phyloP scores from a whole-genome alignment of 1,284 basidiomycete genomes.

The Rhodofomes roseus region DNA sequence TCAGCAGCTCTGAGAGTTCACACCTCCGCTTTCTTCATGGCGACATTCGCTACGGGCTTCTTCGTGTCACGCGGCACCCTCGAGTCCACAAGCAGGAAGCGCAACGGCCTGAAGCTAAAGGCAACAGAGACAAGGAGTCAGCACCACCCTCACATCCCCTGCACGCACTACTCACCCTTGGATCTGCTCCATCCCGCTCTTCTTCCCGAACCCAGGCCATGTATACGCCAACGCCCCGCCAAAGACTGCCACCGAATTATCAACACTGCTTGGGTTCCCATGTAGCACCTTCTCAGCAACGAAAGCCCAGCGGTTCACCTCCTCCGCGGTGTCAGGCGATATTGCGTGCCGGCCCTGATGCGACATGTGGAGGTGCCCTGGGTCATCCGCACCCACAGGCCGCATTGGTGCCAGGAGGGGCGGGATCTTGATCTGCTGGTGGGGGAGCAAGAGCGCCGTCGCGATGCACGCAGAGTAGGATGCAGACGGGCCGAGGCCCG shows the following conservation, averaged over 20 bases:
- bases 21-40: constrained; percentile 65
- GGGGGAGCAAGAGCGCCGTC: constrained; percentile 75
- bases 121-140: constrained; percentile 6
- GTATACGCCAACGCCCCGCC: constrained; percentile 96
- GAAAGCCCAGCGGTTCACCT: constrained; percentile 95
- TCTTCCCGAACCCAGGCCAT: constrained; percentile 72
- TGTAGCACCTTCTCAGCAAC: constrained; percentile 95
- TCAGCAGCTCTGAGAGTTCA: constrained; percentile 11
- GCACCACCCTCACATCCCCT: neutral
- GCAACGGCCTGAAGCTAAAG: constrained; percentile 60
- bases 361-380: constrained; percentile 57
- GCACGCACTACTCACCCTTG: constrained; percentile 59
- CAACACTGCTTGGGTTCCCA: constrained; percentile 96
- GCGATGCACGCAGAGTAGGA: constrained; percentile 90
- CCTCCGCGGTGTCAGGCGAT: constrained; percentile 57
- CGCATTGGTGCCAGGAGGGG: constrained; percentile 40
- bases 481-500: constrained; percentile 95
- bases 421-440: constrained; percentile 56
- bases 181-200: constrained; percentile 81
- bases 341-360: constrained; percentile 66
- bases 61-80: constrained; percentile 93
- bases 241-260: constrained; percentile 92
- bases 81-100: constrained; percentile 91
- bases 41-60: constrained; percentile 87
- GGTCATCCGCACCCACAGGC: constrained; percentile 34